Percentiles rank a stretch among this genome's conserved stretches.
Evolutionary conservation across 257 asterid species (phyloP).

Genomic region (Solanum lycopersicoides): DNA sequence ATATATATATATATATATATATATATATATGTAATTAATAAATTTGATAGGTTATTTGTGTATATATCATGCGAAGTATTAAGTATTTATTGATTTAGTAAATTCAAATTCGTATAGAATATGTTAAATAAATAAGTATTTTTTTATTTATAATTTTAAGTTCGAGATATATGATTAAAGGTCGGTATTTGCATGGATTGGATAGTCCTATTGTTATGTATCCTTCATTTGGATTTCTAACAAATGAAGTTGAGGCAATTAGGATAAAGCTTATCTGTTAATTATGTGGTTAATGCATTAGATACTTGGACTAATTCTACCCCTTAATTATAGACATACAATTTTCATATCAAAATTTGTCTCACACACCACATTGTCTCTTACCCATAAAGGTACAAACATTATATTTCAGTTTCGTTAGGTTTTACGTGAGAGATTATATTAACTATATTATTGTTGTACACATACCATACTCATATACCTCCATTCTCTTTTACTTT

Average conservation of each 20-base stretch:
- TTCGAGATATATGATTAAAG: too few species aligned
- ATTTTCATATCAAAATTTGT: not conserved
- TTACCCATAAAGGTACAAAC: not conserved
- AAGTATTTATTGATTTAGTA: too few species aligned
- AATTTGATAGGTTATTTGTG: too few species aligned
- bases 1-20: too few species aligned
- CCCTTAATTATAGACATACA: not conserved
- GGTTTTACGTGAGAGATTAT: not conserved
- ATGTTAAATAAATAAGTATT: too few species aligned
- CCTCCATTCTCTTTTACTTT: not conserved
- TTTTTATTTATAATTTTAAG: too few species aligned
- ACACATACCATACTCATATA: not conserved
- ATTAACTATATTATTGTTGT: not conserved
- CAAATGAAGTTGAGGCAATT: not conserved
- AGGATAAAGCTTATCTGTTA: not conserved
- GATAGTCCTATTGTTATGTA: not conserved
- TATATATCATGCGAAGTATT: too few species aligned
- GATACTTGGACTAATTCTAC: not conserved
- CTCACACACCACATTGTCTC: not conserved
- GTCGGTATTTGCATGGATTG: too few species aligned
- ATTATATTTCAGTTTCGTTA: not conserved
- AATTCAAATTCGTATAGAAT: fast-evolving
- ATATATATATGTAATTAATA: too few species aligned
- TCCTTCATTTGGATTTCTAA: not conserved
- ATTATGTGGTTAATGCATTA: not conserved